These are phyloP conservation scores for Camptophora hylomeconis DNA, from an alignment of 2,329 filamentous ascomycete species.

Conservation along the genomic window DNA sequence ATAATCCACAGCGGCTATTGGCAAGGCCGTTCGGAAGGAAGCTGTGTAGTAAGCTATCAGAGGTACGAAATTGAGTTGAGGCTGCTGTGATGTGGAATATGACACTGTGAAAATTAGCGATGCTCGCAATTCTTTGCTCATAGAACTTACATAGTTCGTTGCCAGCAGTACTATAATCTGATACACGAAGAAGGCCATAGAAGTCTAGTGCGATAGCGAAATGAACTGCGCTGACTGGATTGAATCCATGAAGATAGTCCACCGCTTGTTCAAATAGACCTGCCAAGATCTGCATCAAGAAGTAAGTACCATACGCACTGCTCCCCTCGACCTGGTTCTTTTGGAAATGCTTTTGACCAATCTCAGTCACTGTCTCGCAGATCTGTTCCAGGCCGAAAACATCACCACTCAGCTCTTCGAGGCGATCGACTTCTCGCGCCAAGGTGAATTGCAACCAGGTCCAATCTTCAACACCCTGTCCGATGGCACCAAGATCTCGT, in stretches of 20 bases:
- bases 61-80: conserved; percentile 87
- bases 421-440: conserved; percentile 47
- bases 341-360: conserved; percentile 81
- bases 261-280: conserved; percentile 93
- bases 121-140: conserved; percentile 3
- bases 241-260: conserved; percentile 80
- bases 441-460: conserved; percentile 54
- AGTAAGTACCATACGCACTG: conserved; percentile 76
- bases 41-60: conserved; percentile 92
- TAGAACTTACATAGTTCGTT: conserved; percentile 48
- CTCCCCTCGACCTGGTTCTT: conserved; percentile 66
- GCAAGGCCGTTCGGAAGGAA: conserved; percentile 84
- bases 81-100: conserved; percentile 37
- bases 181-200: conserved; percentile 79
- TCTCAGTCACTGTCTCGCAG: conserved; percentile 69
- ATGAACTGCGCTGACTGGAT: conserved; percentile 87
- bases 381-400: conserved; percentile 54
- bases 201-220: conserved; percentile 81
- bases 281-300: conserved; percentile 79
- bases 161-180: conserved; percentile 61
- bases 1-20: conserved; percentile 85
- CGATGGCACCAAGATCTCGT: conserved; percentile 44
- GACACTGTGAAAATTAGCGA: conserved; percentile 32
- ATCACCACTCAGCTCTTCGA: conserved; percentile 49
- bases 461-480: conserved; percentile 52